A percentile compares a stretch with the other conserved stretches of the same genome.
Conservation (phyloP, 1,284 basidiomycete species). For the Thelephora terrestris region DNA sequence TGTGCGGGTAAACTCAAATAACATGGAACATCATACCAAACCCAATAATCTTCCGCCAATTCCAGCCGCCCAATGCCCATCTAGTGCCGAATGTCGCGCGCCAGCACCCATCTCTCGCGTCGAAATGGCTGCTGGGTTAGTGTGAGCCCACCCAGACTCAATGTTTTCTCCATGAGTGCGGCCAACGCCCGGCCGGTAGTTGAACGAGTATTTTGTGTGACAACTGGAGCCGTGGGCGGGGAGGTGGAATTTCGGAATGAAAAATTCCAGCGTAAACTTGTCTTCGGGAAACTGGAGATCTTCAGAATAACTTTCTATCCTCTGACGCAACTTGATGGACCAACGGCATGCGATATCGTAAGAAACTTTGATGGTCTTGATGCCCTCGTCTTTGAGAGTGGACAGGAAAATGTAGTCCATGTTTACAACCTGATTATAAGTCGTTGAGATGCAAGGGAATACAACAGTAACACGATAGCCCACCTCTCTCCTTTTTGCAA, state of each 20-base stretch:
- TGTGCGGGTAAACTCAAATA: background rate
- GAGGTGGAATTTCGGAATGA: conserved; percentile 15
- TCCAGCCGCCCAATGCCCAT: too few relatives aligned
- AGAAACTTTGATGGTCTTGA: too few relatives aligned
- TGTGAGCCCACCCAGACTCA: too few relatives aligned
- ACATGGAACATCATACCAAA: conserved; percentile 4
- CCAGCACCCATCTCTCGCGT: conserved; percentile 11
- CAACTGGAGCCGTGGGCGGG: conserved; percentile 8
- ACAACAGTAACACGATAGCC: background rate
- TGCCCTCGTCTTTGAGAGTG: too few relatives aligned
- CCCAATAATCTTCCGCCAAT: conserved; percentile 9
- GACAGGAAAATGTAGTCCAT: too few relatives aligned
- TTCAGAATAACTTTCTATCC: background rate
- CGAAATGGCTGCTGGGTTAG: too few relatives aligned
- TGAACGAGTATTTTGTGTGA: conserved; percentile 14
- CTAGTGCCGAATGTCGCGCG: conserved; percentile 7
- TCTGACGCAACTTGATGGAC: background rate
- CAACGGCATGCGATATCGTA: too few relatives aligned
- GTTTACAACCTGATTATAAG: conserved; percentile 12
- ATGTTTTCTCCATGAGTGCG: too few relatives aligned
- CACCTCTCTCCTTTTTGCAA: too few relatives aligned
- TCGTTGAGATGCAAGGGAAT: background rate
- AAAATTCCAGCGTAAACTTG: too few relatives aligned
- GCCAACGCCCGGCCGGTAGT: conserved; percentile 7
- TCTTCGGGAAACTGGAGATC: background rate